Evolutionary conservation across 805 yeast genomes (phyloP).

Genomic region (Myxozyma neotropica): DNA sequence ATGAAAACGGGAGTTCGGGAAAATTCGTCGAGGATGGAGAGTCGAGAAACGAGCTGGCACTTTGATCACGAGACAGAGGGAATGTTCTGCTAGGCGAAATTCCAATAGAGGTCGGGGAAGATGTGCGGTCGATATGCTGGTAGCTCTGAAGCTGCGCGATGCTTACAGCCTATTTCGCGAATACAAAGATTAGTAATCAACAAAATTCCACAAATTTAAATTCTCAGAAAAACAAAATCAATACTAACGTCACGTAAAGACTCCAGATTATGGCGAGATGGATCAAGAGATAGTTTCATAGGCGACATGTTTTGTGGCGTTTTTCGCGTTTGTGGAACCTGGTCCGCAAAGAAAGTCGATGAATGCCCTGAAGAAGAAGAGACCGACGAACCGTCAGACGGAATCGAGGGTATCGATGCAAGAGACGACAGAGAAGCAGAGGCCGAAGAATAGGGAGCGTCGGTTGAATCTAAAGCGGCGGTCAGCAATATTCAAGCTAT

Average conservation of each 20-base stretch:
- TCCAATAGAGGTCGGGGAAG: slow-evolving; percentile 6
- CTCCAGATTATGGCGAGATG: slow-evolving; percentile 11
- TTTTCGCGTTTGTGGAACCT: neutral
- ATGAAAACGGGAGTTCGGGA: neutral
- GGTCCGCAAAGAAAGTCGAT: neutral
- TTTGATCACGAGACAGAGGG: neutral
- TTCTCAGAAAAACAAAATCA: neutral
- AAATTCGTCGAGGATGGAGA: neutral
- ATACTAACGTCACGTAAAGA: slow-evolving; percentile 22
- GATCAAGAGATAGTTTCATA: slow-evolving; percentile 7
- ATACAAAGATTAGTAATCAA: neutral
- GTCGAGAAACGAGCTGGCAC: neutral
- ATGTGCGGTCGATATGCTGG: slow-evolving; percentile 6
- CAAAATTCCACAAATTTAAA: neutral
- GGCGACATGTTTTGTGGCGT: neutral
- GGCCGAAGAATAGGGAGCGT: neutral
- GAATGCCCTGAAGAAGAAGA: neutral
- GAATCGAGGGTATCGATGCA: neutral
- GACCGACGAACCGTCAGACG: neutral
- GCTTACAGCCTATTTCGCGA: slow-evolving; percentile 23
- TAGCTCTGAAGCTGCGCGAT: slow-evolving; percentile 24
- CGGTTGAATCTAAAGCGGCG: neutral
- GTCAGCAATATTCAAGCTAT: neutral
- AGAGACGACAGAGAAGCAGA: neutral
- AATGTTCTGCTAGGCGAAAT: neutral